A percentile compares a stretch with the other conserved stretches of the same genome.
phyloP scores from a whole-genome alignment of 148 eudicot genomes.

The Talinum fruticosum region DNA sequence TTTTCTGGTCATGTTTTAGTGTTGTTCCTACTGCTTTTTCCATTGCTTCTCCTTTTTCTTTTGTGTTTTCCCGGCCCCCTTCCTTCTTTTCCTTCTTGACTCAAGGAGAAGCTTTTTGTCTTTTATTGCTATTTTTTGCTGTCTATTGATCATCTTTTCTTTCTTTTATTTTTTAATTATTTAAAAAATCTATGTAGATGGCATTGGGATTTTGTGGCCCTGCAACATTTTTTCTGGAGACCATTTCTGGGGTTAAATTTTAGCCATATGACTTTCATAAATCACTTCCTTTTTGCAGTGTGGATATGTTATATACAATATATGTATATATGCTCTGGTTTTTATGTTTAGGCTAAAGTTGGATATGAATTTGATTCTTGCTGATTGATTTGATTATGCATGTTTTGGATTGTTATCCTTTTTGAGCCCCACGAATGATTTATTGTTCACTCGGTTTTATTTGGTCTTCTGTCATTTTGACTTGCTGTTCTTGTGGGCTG shows the following conservation, averaged over 20 bases:
- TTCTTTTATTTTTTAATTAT: neutral
- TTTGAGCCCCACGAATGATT: neutral
- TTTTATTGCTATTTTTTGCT: neutral
- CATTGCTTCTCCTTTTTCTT: neutral
- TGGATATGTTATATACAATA: neutral
- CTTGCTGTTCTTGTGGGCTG: constrained; percentile 6
- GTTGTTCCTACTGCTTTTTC: constrained; percentile 2
- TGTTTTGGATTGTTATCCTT: neutral
- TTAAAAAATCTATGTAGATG: neutral
- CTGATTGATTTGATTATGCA: constrained; percentile 28
- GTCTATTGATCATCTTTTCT: neutral
- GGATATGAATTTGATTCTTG: constrained; percentile 17
- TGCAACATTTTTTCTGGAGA: constrained; percentile 8
- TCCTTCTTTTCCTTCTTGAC: neutral
- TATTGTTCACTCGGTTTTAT: neutral
- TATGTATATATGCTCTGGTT: neutral
- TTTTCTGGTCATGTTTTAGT: neutral
- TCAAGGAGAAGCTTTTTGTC: constrained; percentile 11
- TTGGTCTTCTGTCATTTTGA: constrained; percentile 10
- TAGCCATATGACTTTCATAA: constrained; percentile 2
- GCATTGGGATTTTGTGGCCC: constrained; percentile 28
- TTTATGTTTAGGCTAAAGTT: neutral
- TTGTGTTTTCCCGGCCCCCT: neutral
- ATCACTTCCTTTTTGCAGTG: neutral
- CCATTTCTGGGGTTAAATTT: constrained; percentile 5